Evolutionary conservation across 768 basidiomycete species (phyloP).

Genomic region (Rhodosporidiobolus sp.): DNA sequence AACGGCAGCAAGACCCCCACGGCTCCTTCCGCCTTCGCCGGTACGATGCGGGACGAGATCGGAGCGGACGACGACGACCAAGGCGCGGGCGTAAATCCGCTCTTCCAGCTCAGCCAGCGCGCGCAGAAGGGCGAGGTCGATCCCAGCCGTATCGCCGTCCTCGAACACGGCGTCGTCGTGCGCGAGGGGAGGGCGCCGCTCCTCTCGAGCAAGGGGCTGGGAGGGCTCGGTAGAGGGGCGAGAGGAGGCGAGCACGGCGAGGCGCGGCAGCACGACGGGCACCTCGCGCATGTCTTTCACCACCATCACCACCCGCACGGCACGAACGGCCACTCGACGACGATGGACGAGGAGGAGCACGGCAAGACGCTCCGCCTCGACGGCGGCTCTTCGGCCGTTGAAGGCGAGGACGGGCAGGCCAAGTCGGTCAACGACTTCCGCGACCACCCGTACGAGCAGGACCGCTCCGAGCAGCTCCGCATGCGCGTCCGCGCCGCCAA

Average conservation of each 20-base stretch:
- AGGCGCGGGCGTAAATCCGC: constrained; percentile 18
- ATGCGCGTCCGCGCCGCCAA: not conserved
- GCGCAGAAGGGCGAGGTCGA: not conserved
- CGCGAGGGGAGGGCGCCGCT: not conserved
- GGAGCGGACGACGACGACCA: not conserved
- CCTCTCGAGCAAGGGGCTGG: too few species aligned
- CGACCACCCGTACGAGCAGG: constrained; percentile 11
- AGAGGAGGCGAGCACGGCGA: not conserved
- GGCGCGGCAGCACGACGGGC: not conserved
- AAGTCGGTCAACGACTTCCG: not conserved
- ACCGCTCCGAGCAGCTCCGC: not conserved
- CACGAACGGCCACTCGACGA: too few species aligned
- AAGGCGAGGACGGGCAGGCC: not conserved
- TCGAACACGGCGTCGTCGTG: not conserved
- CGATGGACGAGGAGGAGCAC: not conserved
- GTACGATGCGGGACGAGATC: too few species aligned
- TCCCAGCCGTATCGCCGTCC: not conserved
- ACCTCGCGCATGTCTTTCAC: not conserved
- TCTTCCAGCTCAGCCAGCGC: constrained; percentile 14
- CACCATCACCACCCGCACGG: not conserved
- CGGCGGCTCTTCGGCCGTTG: too few species aligned
- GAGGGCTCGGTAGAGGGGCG: too few species aligned
- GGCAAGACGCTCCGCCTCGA: not conserved
- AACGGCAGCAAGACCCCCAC: too few species aligned
- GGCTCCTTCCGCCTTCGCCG: too few species aligned